Evolutionary conservation across 805 yeast genomes (phyloP), one percentile per base, ranked within the genome.

Genomic region (Osmozyma mogii): DNA sequence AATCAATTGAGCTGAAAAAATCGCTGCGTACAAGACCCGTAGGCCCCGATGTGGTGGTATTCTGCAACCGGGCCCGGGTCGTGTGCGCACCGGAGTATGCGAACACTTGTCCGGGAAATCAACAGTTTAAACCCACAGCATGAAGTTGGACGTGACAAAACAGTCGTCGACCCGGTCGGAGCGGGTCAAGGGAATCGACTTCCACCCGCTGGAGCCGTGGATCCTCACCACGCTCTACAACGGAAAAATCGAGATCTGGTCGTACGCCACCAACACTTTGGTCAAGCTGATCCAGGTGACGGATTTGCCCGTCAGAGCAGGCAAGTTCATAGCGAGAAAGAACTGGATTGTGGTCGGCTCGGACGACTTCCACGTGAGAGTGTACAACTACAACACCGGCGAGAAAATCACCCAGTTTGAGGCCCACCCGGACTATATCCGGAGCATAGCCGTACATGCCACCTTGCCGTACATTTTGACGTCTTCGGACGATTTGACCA

Each of bases 121-220:
- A n/a, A n/a, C n/a, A n/a, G n/a, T n/a, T n/a, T n/a, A n/a, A n/a
- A n/a, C n/a, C n/a, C n/a, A n/a, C 25, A 22, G 5, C 14, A 59
- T 59, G 65, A 59, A 60, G 50, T 56, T 61, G 61, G 68, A 53
- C 55, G 61, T 54, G 37, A 52, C 80, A 72, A 84, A 83, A 66
- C 79, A 79, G 47, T 84, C 88, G 59, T 80, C 85, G 44, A 75
- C 92, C 39, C 84, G 96, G 49, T 80, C 96, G 22, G 96, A 88
- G 56, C 79, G 99, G 56, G 96, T 92, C 54, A 92, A 92, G 60
- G 96, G 96, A 28, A 81, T 92, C 51, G 99, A 92, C 60, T 83
- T 92, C 69, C 99, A 92, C 56, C 98, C 98, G 15, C 69, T 88
- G 13, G 98, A 92, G 57, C 97, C 98, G 31, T 89, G 97, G 97